Conservation (phyloP, 2,329 filamentous ascomycete species). For the Sporothrix protearum region DNA sequence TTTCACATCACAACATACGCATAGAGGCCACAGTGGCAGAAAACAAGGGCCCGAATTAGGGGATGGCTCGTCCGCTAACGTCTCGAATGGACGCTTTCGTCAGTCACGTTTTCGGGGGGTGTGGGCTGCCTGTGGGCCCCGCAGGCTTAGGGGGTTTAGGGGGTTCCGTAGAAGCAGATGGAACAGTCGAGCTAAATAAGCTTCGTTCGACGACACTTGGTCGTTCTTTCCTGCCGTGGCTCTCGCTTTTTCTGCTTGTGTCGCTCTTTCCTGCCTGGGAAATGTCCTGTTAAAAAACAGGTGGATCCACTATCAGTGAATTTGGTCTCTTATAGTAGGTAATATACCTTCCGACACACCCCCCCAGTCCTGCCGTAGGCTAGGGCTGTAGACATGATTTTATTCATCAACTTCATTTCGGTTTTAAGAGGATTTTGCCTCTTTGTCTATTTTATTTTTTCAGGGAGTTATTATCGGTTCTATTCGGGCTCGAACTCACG, state of each 20-base stretch:
- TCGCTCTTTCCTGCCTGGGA: conserved; percentile 10
- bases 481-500: no score
- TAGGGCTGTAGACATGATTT: no score
- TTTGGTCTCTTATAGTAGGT: no score
- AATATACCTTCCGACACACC: no score
- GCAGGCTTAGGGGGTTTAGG: not conserved
- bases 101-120: not conserved
- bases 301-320: no score
- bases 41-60: conserved; percentile 4
- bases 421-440: no score
- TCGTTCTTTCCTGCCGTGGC: not conserved
- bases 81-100: not conserved
- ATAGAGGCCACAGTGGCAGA: conserved; percentile 28
- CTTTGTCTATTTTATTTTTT: no score
- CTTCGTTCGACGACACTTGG: conserved; percentile 8
- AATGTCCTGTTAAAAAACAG: no score
- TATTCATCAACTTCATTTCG: no score
- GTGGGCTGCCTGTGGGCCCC: conserved; percentile 9
- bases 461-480: no score
- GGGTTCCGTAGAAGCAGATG: conserved; percentile 22
- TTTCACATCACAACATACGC: no score
- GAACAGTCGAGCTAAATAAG: conserved; percentile 17
- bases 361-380: no score
- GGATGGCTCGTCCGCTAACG: not conserved
- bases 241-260: not conserved